phyloP scores from a whole-genome alignment of 495 filamentous ascomycete species.

The Podospora conica region DNA sequence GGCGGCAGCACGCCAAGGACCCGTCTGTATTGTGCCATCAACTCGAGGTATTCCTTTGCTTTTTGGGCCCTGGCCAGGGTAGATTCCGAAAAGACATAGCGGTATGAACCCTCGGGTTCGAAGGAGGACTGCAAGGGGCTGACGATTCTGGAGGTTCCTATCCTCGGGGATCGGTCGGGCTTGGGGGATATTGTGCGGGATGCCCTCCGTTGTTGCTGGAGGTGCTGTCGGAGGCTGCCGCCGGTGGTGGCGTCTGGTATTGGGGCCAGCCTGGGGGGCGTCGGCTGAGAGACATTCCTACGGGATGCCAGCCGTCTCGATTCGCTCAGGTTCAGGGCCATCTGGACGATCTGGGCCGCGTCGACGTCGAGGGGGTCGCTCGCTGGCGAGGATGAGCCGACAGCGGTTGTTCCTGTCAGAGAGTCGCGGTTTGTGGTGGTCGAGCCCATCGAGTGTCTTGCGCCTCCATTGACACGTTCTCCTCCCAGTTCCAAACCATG shows the following conservation, averaged over 20 bases:
- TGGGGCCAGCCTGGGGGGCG: conserved; percentile 42
- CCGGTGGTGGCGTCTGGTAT: conserved; percentile 39
- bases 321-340: conserved; percentile 84
- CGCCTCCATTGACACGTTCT: not conserved
- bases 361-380: conserved; percentile 54
- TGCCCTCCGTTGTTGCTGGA: conserved; percentile 56
- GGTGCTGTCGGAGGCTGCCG: conserved; percentile 56
- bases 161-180: conserved; percentile 38
- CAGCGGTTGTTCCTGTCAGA: conserved; percentile 16
- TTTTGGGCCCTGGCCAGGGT: conserved; percentile 74
- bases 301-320: conserved; percentile 60
- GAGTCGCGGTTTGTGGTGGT: conserved; percentile 17
- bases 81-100: conserved; percentile 65
- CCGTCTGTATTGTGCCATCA: conserved; percentile 73
- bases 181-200: conserved; percentile 55
- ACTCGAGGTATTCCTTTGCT: conserved; percentile 69
- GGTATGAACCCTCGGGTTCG: conserved; percentile 34
- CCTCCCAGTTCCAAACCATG: not conserved
- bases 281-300: conserved; percentile 45
- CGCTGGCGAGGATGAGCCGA: conserved; percentile 16
- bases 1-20: conserved; percentile 69
- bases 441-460: conserved; percentile 9
- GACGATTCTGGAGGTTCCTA: conserved; percentile 26
- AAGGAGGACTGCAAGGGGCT: conserved; percentile 43
- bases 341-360: conserved; percentile 79